Base-by-base conservation (phyloP, 2,329 filamentous ascomycete species). In the Erysiphe pulchra region DNA sequence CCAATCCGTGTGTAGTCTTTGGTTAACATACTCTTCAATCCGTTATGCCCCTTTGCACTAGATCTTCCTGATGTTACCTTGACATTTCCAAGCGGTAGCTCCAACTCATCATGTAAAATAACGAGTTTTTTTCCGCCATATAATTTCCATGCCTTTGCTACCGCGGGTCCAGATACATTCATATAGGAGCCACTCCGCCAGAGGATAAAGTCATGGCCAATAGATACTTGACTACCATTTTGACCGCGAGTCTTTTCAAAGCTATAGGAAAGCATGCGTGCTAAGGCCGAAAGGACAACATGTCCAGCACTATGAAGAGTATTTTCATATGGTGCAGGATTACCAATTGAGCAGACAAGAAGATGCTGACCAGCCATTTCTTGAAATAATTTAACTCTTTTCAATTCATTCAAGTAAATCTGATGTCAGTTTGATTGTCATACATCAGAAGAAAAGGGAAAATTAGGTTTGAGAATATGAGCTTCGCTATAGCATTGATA, bases 281-380 rank as follows among this genome's bases (percentile, higher is more conserved):
- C 46, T 9, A 87, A 62, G 2, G 70, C 65, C 46, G 71, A 65
- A 51, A 93, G 71, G 41, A 84, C 71, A 47, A 75, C 71, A 63
- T 95, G 87, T 11, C 86, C 90, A 13, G 85, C 84, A 20, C 77
- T 86, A 63, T 95, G 90, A 8, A 87, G 75, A 17, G 82, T 92
- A 50, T 78, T 69, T 51, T 73, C 71, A 61, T 87, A 86, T 2
- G 74, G 65, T 7, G 70, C 66, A 7, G 81, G 84, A 55, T 95
- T 95, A 53, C 90, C 90, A 50, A 98, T 71, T 50, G 83, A 90
- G 63, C 85, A 72, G 55, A 95, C 68, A 47, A 95, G 73, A 53
- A 92, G 73, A 36, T 69, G 71, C 41, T 63, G 46, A 5, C 20
- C 20, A 24, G 20, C 20, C 20, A 24, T 24, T 24, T 24, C 20